These are phyloP conservation scores for Penicillium taxi DNA, from an alignment of 495 filamentous ascomycete genomes.

Conservation along the genomic window DNA sequence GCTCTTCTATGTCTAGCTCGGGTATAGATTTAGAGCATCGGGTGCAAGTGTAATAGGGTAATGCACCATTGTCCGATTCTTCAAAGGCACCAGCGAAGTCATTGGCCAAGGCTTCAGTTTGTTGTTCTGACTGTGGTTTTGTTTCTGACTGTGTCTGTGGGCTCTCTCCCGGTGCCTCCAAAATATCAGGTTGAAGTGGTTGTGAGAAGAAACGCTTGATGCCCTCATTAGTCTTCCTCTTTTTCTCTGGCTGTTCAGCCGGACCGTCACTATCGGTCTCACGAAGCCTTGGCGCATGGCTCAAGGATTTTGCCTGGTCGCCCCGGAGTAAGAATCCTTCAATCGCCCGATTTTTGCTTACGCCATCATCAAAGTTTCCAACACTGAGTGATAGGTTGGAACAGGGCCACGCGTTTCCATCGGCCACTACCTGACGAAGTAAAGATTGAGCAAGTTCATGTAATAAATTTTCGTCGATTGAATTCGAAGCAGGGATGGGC, in stretches of 20 bases:
- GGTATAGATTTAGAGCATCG: slow-evolving; percentile 55
- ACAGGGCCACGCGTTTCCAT: slow-evolving; percentile 81
- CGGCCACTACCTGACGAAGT: slow-evolving; percentile 65
- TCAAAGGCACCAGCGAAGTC: not conserved
- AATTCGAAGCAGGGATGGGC: slow-evolving; percentile 68
- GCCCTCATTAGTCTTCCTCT: slow-evolving; percentile 27
- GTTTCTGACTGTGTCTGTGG: not conserved
- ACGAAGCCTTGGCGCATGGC: slow-evolving; percentile 9
- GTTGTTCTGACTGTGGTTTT: too few relatives aligned
- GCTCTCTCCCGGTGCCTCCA: slow-evolving; percentile 5
- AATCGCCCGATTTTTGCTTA: slow-evolving; percentile 77
- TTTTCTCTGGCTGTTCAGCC: slow-evolving; percentile 21
- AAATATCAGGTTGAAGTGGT: slow-evolving; percentile 7
- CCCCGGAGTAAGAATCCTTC: slow-evolving; percentile 75
- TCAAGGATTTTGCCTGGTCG: slow-evolving; percentile 55
- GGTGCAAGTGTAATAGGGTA: slow-evolving; percentile 41
- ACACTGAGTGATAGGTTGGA: slow-evolving; percentile 76
- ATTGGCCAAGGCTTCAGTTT: not conserved
- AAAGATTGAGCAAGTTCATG: slow-evolving; percentile 70
- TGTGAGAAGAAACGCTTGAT: slow-evolving; percentile 32
- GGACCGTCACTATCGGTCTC: slow-evolving; percentile 3
- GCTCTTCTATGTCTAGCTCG: slow-evolving; percentile 57
- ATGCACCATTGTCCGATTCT: not conserved
- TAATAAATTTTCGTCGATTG: slow-evolving; percentile 62
- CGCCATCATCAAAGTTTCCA: slow-evolving; percentile 81